Percentiles rank a stretch among this genome's conserved stretches.
phyloP scores from a whole-genome alignment of 805 yeast species.

The Saturnispora saitoi region DNA sequence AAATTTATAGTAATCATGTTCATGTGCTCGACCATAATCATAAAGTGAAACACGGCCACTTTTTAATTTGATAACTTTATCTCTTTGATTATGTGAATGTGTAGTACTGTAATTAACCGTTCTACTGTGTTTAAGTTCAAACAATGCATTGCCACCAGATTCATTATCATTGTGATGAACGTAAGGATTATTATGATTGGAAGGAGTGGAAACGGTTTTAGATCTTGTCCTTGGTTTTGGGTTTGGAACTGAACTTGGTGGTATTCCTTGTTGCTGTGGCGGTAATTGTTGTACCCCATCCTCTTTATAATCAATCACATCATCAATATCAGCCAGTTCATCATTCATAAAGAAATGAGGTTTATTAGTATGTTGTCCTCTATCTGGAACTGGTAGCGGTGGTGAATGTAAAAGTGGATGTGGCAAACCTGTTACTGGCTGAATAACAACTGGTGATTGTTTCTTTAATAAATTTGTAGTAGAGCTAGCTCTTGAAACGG shows the following conservation, averaged over 20 bases:
- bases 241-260: background rate
- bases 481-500: background rate
- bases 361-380: slow-evolving; percentile 2
- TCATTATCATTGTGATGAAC: background rate
- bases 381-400: slow-evolving; percentile 15
- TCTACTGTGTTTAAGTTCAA: slow-evolving; percentile 21
- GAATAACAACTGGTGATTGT: background rate
- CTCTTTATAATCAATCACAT: background rate
- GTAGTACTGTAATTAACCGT: slow-evolving; percentile 20
- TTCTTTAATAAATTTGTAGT: background rate
- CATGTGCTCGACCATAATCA: slow-evolving; percentile 27
- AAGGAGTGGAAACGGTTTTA: slow-evolving; percentile 9
- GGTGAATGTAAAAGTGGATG: slow-evolving; percentile 1
- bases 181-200: background rate
- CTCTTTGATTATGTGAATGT: slow-evolving; percentile 20
- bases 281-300: background rate
- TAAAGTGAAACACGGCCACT: slow-evolving; percentile 25
- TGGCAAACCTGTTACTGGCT: background rate
- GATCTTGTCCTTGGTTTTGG: slow-evolving; percentile 9
- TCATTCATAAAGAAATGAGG: background rate
- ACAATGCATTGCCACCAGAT: background rate
- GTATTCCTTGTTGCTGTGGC: background rate
- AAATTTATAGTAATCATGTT: slow-evolving; percentile 29
- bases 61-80: slow-evolving; percentile 20
- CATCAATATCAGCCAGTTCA: slow-evolving; percentile 1